Evolutionary conservation across 768 basidiomycete genomes (phyloP).

Genomic region (Trametes punicea): DNA sequence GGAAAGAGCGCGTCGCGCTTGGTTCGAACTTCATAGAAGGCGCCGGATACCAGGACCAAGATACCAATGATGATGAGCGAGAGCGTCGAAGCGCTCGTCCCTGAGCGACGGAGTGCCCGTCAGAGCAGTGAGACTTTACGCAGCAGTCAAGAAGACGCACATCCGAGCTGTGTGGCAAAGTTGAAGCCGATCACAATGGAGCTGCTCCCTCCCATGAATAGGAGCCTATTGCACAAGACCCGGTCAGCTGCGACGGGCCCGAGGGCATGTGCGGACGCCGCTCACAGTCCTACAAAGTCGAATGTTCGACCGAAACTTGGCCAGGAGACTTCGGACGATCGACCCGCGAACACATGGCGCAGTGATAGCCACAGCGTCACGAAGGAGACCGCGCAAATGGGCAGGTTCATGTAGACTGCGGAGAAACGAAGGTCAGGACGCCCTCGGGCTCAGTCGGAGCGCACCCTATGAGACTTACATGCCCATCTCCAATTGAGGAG

Average conservation of each 20-base stretch:
- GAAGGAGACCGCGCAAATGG: slow-evolving; percentile 61
- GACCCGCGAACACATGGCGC: slow-evolving; percentile 48
- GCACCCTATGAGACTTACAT: slow-evolving; percentile 51
- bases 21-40: slow-evolving; percentile 65
- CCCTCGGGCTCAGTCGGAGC: background rate
- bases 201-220: slow-evolving; percentile 75
- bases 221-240: slow-evolving; percentile 40
- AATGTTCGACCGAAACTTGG: slow-evolving; percentile 50
- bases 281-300: slow-evolving; percentile 79
- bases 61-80: slow-evolving; percentile 55
- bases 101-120: slow-evolving; percentile 37
- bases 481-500: slow-evolving; percentile 76
- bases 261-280: slow-evolving; percentile 10
- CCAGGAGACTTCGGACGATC: slow-evolving; percentile 53
- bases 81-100: slow-evolving; percentile 61
- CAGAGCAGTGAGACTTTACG: slow-evolving; percentile 11
- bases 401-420: slow-evolving; percentile 80
- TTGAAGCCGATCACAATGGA: slow-evolving; percentile 78
- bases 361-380: slow-evolving; percentile 59
- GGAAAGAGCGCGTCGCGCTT: slow-evolving; percentile 73
- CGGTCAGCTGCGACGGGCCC: slow-evolving; percentile 9
- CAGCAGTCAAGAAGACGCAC: slow-evolving; percentile 41
- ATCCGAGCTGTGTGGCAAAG: slow-evolving; percentile 64
- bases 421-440: background rate
- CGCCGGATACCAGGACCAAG: slow-evolving; percentile 52